Conservation (phyloP, 805 yeast species). For the Kazachstania kunashirensis region DNA sequence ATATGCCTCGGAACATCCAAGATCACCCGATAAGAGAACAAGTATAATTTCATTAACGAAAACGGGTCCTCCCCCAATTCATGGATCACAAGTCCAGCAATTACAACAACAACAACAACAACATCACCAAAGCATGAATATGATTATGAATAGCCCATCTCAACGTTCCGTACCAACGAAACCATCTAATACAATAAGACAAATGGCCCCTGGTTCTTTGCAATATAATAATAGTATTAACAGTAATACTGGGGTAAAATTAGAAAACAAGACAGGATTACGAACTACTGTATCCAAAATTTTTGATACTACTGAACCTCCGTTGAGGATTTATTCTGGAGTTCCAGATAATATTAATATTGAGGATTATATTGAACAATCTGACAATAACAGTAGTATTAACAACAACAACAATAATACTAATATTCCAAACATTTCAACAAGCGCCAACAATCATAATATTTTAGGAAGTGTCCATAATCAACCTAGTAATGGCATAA, state of each 20-base stretch:
- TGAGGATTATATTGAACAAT: constrained; percentile 36
- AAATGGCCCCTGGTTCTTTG: constrained; percentile 6
- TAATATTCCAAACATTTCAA: not conserved
- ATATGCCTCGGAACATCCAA: constrained; percentile 12
- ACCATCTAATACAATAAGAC: constrained; percentile 12
- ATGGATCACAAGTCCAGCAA: not conserved
- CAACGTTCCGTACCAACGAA: constrained; percentile 5
- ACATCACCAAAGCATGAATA: not conserved
- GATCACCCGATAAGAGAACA: constrained; percentile 23
- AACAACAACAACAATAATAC: constrained; percentile 4
- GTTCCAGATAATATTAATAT: constrained; percentile 49
- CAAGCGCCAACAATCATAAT: not conserved
- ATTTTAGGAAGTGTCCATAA: not conserved
- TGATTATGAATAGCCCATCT: not conserved
- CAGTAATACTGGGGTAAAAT: constrained; percentile 1
- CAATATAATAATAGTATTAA: constrained; percentile 1
- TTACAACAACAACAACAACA: not conserved
- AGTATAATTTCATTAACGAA: constrained; percentile 16
- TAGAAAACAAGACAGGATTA: constrained; percentile 30
- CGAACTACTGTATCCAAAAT: constrained; percentile 64
- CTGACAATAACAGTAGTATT: constrained; percentile 19
- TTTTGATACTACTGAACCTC: constrained; percentile 64
- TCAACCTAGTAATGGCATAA: not conserved
- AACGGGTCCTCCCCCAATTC: constrained; percentile 1
- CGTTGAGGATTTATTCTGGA: constrained; percentile 63